phyloP scores from a whole-genome alignment of 2,329 filamentous ascomycete species.

The Thielaviopsis euricoi region DNA sequence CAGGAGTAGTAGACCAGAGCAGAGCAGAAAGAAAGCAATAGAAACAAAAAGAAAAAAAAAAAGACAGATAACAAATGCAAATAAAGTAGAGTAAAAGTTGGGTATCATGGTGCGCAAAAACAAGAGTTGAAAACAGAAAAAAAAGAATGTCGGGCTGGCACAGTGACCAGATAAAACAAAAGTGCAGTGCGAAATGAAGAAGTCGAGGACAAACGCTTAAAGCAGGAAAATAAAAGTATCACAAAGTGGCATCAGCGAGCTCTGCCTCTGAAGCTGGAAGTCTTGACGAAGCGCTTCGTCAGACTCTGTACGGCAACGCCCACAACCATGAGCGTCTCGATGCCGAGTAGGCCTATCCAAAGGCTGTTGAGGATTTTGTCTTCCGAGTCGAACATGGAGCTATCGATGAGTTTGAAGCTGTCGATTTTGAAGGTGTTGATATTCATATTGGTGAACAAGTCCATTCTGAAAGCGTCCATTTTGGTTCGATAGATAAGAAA shows the following conservation, averaged over 20 bases:
- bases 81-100: background rate
- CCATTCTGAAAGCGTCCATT: constrained; percentile 6
- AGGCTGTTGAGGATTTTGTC: constrained; percentile 27
- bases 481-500: background rate
- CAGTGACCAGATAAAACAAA: no score
- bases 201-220: no score
- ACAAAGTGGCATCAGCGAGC: background rate
- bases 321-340: constrained; percentile 29
- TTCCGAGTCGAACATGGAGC: constrained; percentile 18
- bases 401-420: constrained; percentile 1
- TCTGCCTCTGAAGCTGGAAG: constrained; percentile 14
- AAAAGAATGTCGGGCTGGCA: no score
- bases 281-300: constrained; percentile 15
- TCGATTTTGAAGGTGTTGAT: constrained; percentile 7
- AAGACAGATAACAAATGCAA: background rate
- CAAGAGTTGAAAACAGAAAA: background rate
- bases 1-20: background rate
- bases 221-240: no score
- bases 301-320: constrained; percentile 20
- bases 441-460: background rate
- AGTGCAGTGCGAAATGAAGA: no score
- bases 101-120: background rate
- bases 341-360: constrained; percentile 29
- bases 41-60: background rate
- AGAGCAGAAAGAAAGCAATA: background rate